These are phyloP conservation scores for Suillus occidentalis DNA, from an alignment of 768 basidiomycete species.

Conservation along the genomic window DNA sequence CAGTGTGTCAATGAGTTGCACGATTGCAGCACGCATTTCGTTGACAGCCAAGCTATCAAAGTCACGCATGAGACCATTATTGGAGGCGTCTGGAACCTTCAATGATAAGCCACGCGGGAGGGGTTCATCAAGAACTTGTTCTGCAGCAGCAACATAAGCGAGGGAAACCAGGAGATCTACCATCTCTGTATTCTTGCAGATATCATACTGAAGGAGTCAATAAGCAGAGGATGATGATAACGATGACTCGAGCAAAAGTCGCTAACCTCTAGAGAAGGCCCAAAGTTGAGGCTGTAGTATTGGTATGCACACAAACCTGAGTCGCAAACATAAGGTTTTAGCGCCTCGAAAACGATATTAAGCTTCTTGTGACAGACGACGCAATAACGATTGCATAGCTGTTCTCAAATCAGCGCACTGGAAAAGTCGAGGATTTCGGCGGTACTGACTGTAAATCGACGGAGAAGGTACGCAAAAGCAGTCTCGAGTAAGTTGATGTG, in stretches of 20 bases:
- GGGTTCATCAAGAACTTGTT: conserved; percentile 54
- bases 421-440: background rate
- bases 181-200: conserved; percentile 57
- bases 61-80: conserved; percentile 36
- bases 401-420: conserved; percentile 1
- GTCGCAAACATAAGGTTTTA: conserved; percentile 75
- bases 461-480: conserved; percentile 63
- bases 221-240: background rate
- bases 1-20: conserved; percentile 42
- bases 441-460: conserved; percentile 54
- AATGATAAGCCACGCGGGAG: conserved; percentile 62
- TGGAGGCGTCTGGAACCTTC: conserved; percentile 40
- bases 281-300: conserved; percentile 63
- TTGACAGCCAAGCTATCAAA: conserved; percentile 46
- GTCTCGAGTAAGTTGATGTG: conserved; percentile 60
- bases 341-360: conserved; percentile 49
- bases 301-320: conserved; percentile 67
- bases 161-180: conserved; percentile 72
- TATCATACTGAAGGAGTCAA: conserved; percentile 54
- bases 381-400: conserved; percentile 71
- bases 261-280: conserved; percentile 64
- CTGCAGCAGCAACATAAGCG: conserved; percentile 55
- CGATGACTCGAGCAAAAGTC: background rate
- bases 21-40: conserved; percentile 50
- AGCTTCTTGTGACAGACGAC: conserved; percentile 72